Evolutionary conservation across 495 filamentous ascomycete genomes (phyloP).

Genomic region (Tirmania nivea): DNA sequence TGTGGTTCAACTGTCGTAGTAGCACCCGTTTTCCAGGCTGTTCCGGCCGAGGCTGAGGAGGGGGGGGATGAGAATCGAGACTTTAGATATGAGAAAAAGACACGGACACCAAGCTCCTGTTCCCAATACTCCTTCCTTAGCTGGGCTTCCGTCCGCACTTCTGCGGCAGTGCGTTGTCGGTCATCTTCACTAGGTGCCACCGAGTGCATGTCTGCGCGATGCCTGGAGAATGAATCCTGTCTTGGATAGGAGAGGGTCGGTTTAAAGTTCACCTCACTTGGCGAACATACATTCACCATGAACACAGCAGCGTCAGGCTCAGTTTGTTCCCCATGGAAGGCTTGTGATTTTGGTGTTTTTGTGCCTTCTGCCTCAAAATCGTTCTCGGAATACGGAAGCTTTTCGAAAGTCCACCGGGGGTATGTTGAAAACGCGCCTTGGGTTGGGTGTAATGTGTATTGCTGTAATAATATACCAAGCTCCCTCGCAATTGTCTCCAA

Average conservation of each 20-base stretch:
- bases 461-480: constrained; percentile 60
- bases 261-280: constrained; percentile 7
- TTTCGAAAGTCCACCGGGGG: constrained; percentile 18
- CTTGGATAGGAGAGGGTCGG: constrained; percentile 8
- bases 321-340: neutral
- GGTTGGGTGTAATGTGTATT: constrained; percentile 48
- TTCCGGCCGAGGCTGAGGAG: constrained; percentile 14
- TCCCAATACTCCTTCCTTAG: constrained; percentile 42
- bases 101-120: constrained; percentile 41
- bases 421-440: constrained; percentile 68
- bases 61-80: constrained; percentile 32
- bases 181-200: constrained; percentile 14
- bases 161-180: constrained; percentile 3
- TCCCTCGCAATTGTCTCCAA: constrained; percentile 70
- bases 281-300: neutral
- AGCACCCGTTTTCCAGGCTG: neutral
- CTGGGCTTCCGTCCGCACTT: constrained; percentile 6
- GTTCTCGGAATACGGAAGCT: neutral
- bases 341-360: neutral
- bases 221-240: constrained; percentile 28
- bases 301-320: neutral
- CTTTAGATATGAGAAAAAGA: constrained; percentile 45
- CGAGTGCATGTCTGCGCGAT: constrained; percentile 49
- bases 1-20: neutral
- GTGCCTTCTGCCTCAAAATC: neutral